Conservation (phyloP, 352 stramenopile genomes). For the Phytophthora constricta region DNA sequence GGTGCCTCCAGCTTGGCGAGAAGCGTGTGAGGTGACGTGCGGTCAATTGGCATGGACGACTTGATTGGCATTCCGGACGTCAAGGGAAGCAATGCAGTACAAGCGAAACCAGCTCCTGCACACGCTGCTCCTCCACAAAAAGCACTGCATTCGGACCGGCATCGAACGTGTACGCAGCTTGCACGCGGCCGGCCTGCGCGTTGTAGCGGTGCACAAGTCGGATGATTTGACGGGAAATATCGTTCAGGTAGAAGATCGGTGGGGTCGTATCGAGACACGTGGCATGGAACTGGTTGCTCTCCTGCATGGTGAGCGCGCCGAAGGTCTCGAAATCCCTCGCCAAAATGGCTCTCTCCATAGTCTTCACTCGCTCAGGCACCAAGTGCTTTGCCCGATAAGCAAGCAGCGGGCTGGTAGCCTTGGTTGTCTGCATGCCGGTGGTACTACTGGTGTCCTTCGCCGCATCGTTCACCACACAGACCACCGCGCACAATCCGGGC, state of each 20-base stretch:
- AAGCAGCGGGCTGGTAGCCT: constrained; percentile 93
- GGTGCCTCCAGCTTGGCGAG: constrained; percentile 27
- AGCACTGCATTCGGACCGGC: constrained; percentile 98
- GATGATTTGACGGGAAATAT: constrained; percentile 85
- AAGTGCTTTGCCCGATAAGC: constrained; percentile 84
- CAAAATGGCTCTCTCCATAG: constrained; percentile 92
- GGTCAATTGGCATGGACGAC: constrained; percentile 36
- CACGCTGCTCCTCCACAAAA: constrained; percentile 80
- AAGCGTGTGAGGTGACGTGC: constrained; percentile 25
- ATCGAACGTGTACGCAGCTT: constrained; percentile 98
- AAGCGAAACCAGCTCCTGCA: constrained; percentile 65
- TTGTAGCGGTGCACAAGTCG: constrained; percentile 96
- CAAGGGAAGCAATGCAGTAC: constrained; percentile 61
- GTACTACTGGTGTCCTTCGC: constrained; percentile 98
- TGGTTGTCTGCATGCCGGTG: constrained; percentile 95
- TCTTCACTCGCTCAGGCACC: constrained; percentile 84
- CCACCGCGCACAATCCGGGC: constrained; percentile 94
- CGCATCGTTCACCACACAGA: constrained; percentile 96
- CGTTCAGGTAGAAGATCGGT: constrained; percentile 99
- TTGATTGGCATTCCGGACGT: constrained; percentile 40
- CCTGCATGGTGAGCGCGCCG: constrained; percentile 97
- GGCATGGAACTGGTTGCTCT: constrained; percentile 99
- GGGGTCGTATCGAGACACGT: constrained; percentile 98
- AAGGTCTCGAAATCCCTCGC: constrained; percentile 95
- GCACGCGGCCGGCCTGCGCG: constrained; percentile 59